phyloP scores from a whole-genome alignment of 345 rosid species.

The Heritiera fomes region DNA sequence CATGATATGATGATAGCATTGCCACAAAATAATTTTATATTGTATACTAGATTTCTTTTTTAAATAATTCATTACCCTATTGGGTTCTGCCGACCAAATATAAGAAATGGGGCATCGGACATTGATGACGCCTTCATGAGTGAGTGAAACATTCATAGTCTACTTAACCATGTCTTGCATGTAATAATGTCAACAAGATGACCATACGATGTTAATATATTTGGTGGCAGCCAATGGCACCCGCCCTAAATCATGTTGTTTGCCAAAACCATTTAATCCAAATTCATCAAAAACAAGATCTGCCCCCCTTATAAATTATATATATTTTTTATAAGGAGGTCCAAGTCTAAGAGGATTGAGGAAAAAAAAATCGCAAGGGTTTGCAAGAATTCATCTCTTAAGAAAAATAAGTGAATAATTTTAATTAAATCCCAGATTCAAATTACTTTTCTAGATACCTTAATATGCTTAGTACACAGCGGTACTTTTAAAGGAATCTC shows the following conservation, averaged over 20 bases:
- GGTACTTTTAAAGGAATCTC: too few relatives aligned
- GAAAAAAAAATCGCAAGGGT: too few relatives aligned
- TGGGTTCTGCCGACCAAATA: neutral
- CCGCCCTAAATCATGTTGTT: neutral
- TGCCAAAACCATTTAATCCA: neutral
- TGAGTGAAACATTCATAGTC: neutral
- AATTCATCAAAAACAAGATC: neutral
- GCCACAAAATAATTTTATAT: neutral
- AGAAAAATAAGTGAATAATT: too few relatives aligned
- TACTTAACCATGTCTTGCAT: conserved; percentile 1
- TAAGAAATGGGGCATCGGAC: neutral
- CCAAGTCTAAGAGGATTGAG: too few relatives aligned
- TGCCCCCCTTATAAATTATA: too few relatives aligned
- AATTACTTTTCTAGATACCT: too few relatives aligned
- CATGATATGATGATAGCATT: neutral
- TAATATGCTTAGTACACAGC: too few relatives aligned
- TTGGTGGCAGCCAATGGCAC: neutral
- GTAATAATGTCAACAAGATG: neutral
- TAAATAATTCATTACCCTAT: neutral
- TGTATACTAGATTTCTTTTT: neutral
- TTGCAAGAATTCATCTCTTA: too few relatives aligned
- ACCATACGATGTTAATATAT: neutral
- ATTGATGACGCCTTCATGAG: neutral
- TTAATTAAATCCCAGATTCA: too few relatives aligned
- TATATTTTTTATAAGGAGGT: too few relatives aligned